Percentiles rank a stretch among this genome's conserved stretches.
Evolutionary conservation across 169 alveolate genomes (phyloP).

Genomic region (Sarcocystis neurona): DNA sequence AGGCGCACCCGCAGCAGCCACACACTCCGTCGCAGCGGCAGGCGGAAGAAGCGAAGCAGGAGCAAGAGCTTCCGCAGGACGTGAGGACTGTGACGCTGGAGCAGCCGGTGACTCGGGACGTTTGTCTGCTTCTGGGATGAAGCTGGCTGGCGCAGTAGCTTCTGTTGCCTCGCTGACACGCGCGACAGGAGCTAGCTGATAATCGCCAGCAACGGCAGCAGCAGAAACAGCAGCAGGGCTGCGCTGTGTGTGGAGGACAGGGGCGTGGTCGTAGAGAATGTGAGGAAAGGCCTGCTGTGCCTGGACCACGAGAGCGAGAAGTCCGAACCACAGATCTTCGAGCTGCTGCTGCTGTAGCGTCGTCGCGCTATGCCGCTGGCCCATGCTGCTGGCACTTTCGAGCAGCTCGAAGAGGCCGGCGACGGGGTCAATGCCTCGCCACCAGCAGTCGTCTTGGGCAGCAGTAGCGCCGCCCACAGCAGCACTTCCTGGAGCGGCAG

Average conservation of each 20-base stretch:
- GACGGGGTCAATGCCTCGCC: not conserved
- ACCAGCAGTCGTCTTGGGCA: no score
- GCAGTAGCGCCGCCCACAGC: no score
- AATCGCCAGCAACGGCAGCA: not conserved
- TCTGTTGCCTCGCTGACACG: constrained; percentile 1
- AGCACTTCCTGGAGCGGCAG: no score
- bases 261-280: not conserved
- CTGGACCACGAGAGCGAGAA: constrained; percentile 19
- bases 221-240: not conserved
- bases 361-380: not conserved
- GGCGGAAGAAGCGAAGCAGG: not conserved
- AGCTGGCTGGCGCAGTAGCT: not conserved
- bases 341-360: constrained; percentile 12
- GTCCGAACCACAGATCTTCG: constrained; percentile 38
- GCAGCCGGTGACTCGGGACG: not conserved
- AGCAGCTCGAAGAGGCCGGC: not conserved
- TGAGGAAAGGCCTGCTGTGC: constrained; percentile 30
- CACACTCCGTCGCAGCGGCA: no score
- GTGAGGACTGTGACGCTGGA: no score
- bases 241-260: no score
- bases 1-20: no score
- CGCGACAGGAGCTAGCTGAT: no score
- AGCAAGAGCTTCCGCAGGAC: no score
- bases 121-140: not conserved
- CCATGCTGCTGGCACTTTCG: not conserved